Evolutionary conservation across 176 grass and related monocot genomes (phyloP).

Genomic region (Carex parvula): DNA sequence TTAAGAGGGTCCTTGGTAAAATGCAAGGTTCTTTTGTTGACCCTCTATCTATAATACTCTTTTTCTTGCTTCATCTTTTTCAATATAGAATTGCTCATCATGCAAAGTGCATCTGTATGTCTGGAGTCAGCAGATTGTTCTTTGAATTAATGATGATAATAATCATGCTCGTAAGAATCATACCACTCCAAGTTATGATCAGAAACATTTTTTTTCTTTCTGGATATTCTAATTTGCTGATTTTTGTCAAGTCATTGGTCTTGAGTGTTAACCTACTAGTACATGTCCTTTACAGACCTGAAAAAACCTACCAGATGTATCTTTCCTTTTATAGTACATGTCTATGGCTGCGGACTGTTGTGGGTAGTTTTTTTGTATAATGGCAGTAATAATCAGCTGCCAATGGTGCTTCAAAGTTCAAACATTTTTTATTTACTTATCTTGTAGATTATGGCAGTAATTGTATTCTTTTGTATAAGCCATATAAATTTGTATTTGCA

Average conservation of each 20-base stretch:
- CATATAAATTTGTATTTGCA: too few relatives aligned
- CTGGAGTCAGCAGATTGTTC: neutral
- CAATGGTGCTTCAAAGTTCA: neutral
- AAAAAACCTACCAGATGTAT: neutral
- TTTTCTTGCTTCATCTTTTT: neutral
- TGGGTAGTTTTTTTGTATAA: neutral
- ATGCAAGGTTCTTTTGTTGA: conserved; percentile 66
- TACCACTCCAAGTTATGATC: neutral
- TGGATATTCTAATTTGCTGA: neutral
- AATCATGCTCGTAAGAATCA: neutral
- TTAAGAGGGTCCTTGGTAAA: conserved; percentile 84
- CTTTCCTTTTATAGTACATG: neutral
- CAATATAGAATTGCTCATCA: neutral
- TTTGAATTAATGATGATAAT: neutral
- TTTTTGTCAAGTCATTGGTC: neutral
- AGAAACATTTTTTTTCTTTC: neutral
- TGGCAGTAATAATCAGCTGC: neutral
- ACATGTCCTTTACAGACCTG: neutral
- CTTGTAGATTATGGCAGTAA: too few relatives aligned
- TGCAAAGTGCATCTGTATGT: neutral
- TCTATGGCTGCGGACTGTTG: neutral
- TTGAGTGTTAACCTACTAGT: neutral
- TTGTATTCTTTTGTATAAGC: too few relatives aligned
- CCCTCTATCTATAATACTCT: neutral
- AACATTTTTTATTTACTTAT: too few relatives aligned